Evolutionary conservation across 148 eudicot species (phyloP), one percentile per base, ranked within the genome.

Genomic region (Vaccinium corymbosum): DNA sequence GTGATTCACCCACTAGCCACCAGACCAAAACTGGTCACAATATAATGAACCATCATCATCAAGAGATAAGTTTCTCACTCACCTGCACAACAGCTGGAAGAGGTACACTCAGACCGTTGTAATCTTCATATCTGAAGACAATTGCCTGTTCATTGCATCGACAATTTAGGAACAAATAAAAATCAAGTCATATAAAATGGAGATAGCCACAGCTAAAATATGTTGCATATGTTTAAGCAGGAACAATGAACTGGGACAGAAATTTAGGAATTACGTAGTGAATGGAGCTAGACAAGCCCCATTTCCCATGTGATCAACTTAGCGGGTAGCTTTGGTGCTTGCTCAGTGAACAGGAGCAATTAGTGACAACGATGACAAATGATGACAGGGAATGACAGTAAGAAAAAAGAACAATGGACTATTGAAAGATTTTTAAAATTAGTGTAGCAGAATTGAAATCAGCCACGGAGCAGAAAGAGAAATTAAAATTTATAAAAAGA

Each of bases 71-170:
- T 80, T 46, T 70, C 72, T 51, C 52, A 56, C 85, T 87, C 86
- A 90, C 99, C 98, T 94, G 99, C 81, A 94, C 85, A 71, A 96
- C 85, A 83, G 98, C 98, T 85, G 99, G 99, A 88, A 94, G 92
- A 29, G 99, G 99, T 86, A 96, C 95, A 74, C 81, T 87, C 55
- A 96, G 91, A 84, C 90, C 90, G 84, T 84, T 88, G 88, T 88
- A 96, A 80, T 92, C 91, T 85, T 92, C 90, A 83, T 82, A 79
- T 66, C 86, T 89, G 78, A 91, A 96, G 84, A 92, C 95, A 90
- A 96, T 94, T 66, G 95, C 99, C 99, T 96, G 92, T 76, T 85
- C 82, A 81, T 56, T 76, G 52, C 32, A 85, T 38, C 80, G 11
- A 76, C 15, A 29, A 35, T 16, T 83, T 50, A 19, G 48, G 42